Evolutionary conservation across 352 stramenopile genomes (phyloP).

Genomic region (Hyaloperonospora brassicae): DNA sequence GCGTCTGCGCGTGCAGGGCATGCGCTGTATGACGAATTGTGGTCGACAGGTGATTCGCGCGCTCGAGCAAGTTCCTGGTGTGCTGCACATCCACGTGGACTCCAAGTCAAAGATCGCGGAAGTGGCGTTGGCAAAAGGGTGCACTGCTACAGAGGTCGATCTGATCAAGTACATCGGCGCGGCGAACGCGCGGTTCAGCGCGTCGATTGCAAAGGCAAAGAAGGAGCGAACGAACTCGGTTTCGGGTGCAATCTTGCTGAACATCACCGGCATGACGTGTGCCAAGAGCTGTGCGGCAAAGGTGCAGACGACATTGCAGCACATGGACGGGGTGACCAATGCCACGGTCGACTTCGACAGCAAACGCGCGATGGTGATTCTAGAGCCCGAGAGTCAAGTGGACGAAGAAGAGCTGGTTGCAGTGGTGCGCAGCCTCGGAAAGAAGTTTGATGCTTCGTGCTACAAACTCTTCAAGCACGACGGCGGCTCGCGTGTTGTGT

Average conservation of each 20-base stretch:
- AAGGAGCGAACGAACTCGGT: slow-evolving; percentile 42
- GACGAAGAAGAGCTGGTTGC: slow-evolving; percentile 62
- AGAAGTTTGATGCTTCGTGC: slow-evolving; percentile 45
- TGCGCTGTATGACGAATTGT: slow-evolving; percentile 87
- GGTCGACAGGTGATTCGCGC: slow-evolving; percentile 69
- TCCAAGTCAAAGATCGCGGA: slow-evolving; percentile 73
- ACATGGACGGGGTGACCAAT: slow-evolving; percentile 47
- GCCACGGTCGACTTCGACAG: slow-evolving; percentile 59
- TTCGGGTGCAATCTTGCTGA: slow-evolving; percentile 58
- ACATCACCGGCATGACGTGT: slow-evolving; percentile 72
- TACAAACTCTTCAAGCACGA: slow-evolving; percentile 56
- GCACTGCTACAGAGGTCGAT: slow-evolving; percentile 76
- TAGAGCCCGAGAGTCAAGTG: slow-evolving; percentile 51
- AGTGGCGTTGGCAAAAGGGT: slow-evolving; percentile 68
- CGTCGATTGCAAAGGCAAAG: slow-evolving; percentile 53
- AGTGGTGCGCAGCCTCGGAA: slow-evolving; percentile 37
- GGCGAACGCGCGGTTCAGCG: slow-evolving; percentile 67
- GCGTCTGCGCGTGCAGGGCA: slow-evolving; percentile 63
- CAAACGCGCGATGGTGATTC: slow-evolving; percentile 65
- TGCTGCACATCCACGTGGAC: slow-evolving; percentile 79
- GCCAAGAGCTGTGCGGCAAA: slow-evolving; percentile 54
- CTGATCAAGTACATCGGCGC: slow-evolving; percentile 78
- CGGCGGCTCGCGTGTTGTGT: slow-evolving; percentile 63
- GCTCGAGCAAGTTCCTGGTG: slow-evolving; percentile 70
- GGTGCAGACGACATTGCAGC: slow-evolving; percentile 47